Conservation (phyloP, 1,284 basidiomycete species). For the Rhodotorula sp. region DNA sequence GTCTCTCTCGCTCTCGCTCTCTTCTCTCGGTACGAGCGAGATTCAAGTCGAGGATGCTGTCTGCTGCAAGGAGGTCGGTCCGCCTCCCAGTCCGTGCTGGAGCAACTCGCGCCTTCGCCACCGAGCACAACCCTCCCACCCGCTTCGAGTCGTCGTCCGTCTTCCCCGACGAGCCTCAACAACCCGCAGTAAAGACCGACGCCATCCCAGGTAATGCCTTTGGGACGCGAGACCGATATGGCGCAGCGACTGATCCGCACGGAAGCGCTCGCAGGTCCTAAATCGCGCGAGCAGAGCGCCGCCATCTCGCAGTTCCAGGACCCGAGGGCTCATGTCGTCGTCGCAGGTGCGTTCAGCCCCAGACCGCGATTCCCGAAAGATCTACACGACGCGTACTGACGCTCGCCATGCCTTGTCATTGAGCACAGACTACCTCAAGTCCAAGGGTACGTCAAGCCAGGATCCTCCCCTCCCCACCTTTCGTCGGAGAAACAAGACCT, state of each 20-base stretch:
- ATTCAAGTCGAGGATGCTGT: not conserved
- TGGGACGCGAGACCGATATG: not conserved
- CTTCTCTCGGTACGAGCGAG: no score
- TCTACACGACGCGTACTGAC: not conserved
- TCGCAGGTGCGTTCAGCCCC: slow-evolving; percentile 46
- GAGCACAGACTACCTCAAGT: slow-evolving; percentile 11
- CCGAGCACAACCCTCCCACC: slow-evolving; percentile 8
- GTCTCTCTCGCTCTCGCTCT: not conserved
- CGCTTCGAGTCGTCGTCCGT: slow-evolving; percentile 27
- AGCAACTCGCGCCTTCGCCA: slow-evolving; percentile 19
- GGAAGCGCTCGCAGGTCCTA: not conserved
- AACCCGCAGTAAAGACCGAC: slow-evolving; percentile 41
- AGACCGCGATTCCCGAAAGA: no score
- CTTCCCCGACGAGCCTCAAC: slow-evolving; percentile 46
- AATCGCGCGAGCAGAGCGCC: not conserved
- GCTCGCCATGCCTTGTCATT: not conserved
- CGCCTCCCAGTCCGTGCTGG: not conserved
- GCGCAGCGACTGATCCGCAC: not conserved
- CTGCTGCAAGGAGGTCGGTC: not conserved
- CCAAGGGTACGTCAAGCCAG: not conserved
- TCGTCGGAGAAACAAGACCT: not conserved
- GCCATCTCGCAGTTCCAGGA: slow-evolving; percentile 51
- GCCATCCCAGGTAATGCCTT: slow-evolving; percentile 44
- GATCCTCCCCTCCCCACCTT: not conserved
- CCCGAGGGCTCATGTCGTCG: slow-evolving; percentile 50